phyloP scores from a whole-genome alignment of 208 protist genomes.

The Entamoeba dispar region DNA sequence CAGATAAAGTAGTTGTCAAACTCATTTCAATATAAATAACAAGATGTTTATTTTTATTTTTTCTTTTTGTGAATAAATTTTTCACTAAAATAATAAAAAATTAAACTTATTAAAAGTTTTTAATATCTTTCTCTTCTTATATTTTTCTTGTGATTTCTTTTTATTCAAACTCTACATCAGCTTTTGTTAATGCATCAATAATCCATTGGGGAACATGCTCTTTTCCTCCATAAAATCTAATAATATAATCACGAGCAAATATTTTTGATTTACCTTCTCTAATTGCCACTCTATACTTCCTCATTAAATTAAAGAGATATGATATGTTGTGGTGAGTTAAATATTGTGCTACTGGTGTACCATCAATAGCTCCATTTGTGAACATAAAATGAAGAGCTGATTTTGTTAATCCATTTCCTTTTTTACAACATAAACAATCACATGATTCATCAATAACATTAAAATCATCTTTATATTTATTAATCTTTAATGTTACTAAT shows the following conservation, averaged over 20 bases:
- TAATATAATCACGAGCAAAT: neutral
- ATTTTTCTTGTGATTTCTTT: too few relatives aligned
- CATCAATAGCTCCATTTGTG: neutral
- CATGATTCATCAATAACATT: constrained; percentile 54
- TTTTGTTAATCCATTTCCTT: neutral
- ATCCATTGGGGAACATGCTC: neutral
- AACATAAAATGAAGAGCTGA: neutral
- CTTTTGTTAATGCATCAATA: neutral
- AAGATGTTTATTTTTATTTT: too few relatives aligned
- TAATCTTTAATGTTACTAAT: constrained; percentile 25
- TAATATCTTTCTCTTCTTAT: too few relatives aligned
- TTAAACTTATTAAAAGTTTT: too few relatives aligned
- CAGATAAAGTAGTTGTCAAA: too few relatives aligned
- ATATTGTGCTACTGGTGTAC: neutral
- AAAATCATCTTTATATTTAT: constrained; percentile 46
- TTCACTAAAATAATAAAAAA: too few relatives aligned
- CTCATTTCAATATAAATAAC: too few relatives aligned
- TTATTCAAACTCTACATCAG: neutral
- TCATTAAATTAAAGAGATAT: neutral
- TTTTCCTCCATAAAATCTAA: neutral
- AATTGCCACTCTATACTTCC: neutral
- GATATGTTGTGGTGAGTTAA: neutral
- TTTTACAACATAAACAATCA: constrained; percentile 57
- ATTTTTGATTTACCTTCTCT: neutral
- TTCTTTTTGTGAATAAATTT: too few relatives aligned